Base-by-base conservation (phyloP, 768 basidiomycete species). In the Tulasnella sp. region DNA sequence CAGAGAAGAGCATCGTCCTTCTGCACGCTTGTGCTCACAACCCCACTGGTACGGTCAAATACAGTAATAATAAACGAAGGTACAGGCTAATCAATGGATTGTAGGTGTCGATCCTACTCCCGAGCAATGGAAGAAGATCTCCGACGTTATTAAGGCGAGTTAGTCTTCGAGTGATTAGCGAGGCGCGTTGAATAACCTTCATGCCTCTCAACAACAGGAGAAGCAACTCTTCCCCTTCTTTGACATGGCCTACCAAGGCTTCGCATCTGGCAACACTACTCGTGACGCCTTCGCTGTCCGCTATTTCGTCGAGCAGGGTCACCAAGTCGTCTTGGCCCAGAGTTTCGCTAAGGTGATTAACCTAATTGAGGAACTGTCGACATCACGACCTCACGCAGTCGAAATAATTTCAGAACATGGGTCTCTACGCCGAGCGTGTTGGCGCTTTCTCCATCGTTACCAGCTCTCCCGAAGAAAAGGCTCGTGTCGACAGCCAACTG, bases 161-260 rank as follows among this genome's bases (percentile, higher is more conserved):
- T 36, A 34, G 1, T 7, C 17, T n/a, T 17, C 14, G 29, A 25
- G 5, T 25, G 0, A 67, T 15, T 22, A 25, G 12, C 11, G 36
- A 67, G 54, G 7, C 52, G 0, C 7, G n/a, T 19, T 9, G 58
- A 58, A 19, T 45, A 17, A 72, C 37, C 31, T 45, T 39, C n/a
- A 36, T 74, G 2, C 54, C 15, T 64, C 29, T 75, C 22, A 34
- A 39, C 5, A 29, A 39, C 45, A 84, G 81, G 92, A 94, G 85
- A 93, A 89, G 86, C 89, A 90, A 79, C 88, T 97, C 80, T 97
- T 98, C 90, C 93, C 97, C 72, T 95, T 98, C 90, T 98, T 99
- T 83, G 97, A 99, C 85, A 98, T 98, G 96, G 97, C 97, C 19
- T 99, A 99, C 86, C 95, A 97, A 84, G 97, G 97, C 72, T 99